Conservation (phyloP, 148 eudicot genomes). For the Gaultheria prostrata region DNA sequence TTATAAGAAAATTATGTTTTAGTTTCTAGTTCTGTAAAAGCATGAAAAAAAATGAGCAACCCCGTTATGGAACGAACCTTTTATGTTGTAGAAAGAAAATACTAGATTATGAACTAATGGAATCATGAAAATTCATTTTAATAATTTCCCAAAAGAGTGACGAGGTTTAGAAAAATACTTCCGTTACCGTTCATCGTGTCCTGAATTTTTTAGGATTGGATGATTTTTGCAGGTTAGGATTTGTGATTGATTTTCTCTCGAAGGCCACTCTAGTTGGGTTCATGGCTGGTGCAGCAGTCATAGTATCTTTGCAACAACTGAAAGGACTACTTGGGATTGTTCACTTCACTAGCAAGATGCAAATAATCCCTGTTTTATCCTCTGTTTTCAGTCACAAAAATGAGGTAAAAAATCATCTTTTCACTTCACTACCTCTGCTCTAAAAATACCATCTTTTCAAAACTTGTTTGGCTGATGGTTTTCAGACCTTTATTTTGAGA, state of each 20-base stretch:
- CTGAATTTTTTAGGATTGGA: no score
- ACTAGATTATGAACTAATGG: neutral
- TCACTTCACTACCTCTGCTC: no score
- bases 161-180: neutral
- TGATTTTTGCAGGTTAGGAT: slow-evolving; percentile 67
- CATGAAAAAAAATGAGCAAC: neutral
- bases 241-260: slow-evolving; percentile 85
- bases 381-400: slow-evolving; percentile 59
- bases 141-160: neutral
- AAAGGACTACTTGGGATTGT: slow-evolving; percentile 89
- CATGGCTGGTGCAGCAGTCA: slow-evolving; percentile 94
- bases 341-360: slow-evolving; percentile 87
- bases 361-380: slow-evolving; percentile 70
- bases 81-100: neutral
- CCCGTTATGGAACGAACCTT: neutral
- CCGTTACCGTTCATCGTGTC: no score
- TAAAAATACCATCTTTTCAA: neutral
- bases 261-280: slow-evolving; percentile 91
- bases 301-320: slow-evolving; percentile 85
- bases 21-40: neutral
- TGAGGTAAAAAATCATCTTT: slow-evolving; percentile 75
- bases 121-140: neutral
- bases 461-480: neutral
- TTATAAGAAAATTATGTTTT: neutral
- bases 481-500: neutral